Evolutionary conservation across 768 basidiomycete genomes (phyloP), one percentile per base, ranked within the genome.

Genomic region (Tricholoma flavovirens): DNA sequence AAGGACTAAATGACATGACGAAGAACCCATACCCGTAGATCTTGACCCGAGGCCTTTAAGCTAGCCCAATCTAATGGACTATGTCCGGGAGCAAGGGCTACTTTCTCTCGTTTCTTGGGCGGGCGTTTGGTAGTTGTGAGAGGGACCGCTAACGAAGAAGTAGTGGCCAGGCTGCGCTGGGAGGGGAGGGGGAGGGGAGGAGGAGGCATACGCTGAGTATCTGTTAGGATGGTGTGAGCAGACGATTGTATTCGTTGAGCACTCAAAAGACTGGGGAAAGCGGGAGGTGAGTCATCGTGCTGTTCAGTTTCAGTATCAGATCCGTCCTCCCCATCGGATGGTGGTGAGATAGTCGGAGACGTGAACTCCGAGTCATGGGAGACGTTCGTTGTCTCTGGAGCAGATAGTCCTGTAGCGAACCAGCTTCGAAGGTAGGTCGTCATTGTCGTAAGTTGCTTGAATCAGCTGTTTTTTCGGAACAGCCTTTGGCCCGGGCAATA

Each of bases 51-150:
- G 3, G 83, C 73, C 69, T 95, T 94, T 56, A 97, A 72, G 46
- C 79, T 83, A 1, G 93, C 94, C 96, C 96, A 99, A 71, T 99
- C 97, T 26, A 99, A 70, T 9, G 93, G 84, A 59, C 91, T 89
- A 69, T 88, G 88, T 5, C 97, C 97, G 1, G 96, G 95, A 10
- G 90, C 86, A 4, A 99, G 80, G 4, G 86, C 90, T 0, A 97
- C 93, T 73, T 95, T 98, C 29, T 77, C 80, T 19, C 84, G 74
- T 62, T 77, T 83, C 56, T 80, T 81, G 14, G 71, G 64, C 0
- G 85, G 84, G 1, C 75, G 74, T 60, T 80, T 80, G 6, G 81
- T 86, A 14, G 89, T 88, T 8, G 79, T 76, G n/a, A 80, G 75
- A 1, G 87, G 86, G 7, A 80, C 74, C 2, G 79, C 73, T 2